phyloP scores from a whole-genome alignment of 192 early-diverging fungal species.

The Mortierella antarctica region DNA sequence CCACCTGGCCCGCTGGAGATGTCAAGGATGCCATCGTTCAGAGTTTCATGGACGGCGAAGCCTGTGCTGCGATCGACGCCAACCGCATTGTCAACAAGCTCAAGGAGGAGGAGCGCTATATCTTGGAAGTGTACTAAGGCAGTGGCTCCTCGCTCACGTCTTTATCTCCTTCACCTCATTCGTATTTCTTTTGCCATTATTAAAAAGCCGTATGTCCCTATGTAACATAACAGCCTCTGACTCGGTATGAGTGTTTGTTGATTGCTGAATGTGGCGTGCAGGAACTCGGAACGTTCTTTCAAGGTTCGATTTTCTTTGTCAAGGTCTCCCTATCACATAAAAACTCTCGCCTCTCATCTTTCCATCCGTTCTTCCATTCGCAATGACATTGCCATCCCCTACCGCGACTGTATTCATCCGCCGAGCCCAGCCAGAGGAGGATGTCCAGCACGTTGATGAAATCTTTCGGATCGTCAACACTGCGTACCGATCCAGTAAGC shows the following conservation, averaged over 20 bases:
- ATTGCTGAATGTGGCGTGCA: too few relatives aligned
- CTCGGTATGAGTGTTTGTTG: too few relatives aligned
- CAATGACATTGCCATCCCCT: neutral
- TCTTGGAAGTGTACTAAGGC: conserved; percentile 90
- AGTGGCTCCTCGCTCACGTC: neutral
- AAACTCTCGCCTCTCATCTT: neutral
- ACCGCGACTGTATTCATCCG: neutral
- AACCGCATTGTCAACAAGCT: conserved; percentile 83
- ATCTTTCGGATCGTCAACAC: conserved; percentile 19
- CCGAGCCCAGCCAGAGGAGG: conserved; percentile 3
- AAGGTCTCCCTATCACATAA: too few relatives aligned
- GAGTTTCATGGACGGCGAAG: conserved; percentile 73
- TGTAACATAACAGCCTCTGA: too few relatives aligned
- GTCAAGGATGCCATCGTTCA: conserved; percentile 90
- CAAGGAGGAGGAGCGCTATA: conserved; percentile 93
- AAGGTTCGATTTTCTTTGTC: too few relatives aligned
- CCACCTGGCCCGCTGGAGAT: conserved; percentile 96
- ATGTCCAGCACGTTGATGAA: conserved; percentile 11
- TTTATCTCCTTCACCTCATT: neutral
- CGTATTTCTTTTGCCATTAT: neutral
- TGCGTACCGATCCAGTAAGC: conserved; percentile 26
- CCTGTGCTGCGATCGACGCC: conserved; percentile 71
- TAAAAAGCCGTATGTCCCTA: too few relatives aligned
- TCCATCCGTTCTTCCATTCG: neutral
- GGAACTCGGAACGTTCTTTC: too few relatives aligned